These are phyloP conservation scores for Blastobotrys apis DNA, from an alignment of 1,139 yeast genomes.

Conservation along the genomic window DNA sequence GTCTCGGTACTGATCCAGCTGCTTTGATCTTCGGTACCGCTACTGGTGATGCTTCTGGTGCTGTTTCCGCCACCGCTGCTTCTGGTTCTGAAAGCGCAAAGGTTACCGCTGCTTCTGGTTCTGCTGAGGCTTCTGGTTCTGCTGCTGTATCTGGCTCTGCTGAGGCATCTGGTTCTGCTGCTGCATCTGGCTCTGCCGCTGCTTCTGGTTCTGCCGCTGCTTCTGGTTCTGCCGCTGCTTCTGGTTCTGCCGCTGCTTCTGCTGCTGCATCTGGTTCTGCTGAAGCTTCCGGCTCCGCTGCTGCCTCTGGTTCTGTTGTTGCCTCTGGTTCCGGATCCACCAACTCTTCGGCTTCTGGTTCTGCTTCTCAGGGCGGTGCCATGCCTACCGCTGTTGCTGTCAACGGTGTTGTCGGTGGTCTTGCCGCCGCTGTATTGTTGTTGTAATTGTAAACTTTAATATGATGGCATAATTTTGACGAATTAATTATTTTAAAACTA, in stretches of 20 bases:
- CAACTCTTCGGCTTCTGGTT: background rate
- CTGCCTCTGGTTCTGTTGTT: slow-evolving; percentile 10
- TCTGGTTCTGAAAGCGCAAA: slow-evolving; percentile 11
- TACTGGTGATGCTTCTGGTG: background rate
- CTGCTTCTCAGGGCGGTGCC: slow-evolving; percentile 8
- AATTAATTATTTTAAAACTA: background rate
- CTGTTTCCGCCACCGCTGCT: slow-evolving; percentile 3
- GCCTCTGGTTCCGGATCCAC: slow-evolving; percentile 10
- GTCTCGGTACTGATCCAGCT: background rate
- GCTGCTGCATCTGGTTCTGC: slow-evolving; percentile 13
- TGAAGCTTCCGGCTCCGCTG: slow-evolving; percentile 7
- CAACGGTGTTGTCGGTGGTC: slow-evolving; percentile 3
- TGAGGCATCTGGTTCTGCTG: slow-evolving; percentile 1
- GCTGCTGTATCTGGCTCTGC: slow-evolving; percentile 6
- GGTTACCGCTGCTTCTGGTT: slow-evolving; percentile 4
- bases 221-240: background rate
- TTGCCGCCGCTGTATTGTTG: slow-evolving; percentile 8
- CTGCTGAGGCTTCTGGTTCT: slow-evolving; percentile 8
- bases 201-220: background rate
- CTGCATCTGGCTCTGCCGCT: background rate
- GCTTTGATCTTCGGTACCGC: slow-evolving; percentile 14
- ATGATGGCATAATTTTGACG: too few relatives aligned
- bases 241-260: slow-evolving; percentile 3
- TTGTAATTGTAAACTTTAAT: too few relatives aligned
- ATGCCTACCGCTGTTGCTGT: background rate